Evolutionary conservation across 495 filamentous ascomycete species (phyloP).

Genomic region (Aspergillus homomorphus): DNA sequence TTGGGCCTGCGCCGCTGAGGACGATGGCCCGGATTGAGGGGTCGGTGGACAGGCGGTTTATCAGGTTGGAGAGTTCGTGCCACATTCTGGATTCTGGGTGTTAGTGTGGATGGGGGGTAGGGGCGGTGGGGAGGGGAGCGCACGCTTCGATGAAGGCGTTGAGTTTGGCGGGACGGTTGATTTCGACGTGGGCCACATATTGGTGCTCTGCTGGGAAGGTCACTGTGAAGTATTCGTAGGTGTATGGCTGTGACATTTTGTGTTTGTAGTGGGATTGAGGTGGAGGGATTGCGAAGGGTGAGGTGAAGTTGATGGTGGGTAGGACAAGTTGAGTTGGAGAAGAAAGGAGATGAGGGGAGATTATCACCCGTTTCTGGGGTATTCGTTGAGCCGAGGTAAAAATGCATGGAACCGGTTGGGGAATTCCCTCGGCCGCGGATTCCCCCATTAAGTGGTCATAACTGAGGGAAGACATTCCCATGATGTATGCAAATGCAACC

Average conservation of each 20-base stretch:
- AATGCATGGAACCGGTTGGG: no score
- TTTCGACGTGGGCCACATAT: conserved; percentile 87
- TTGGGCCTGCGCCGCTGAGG: conserved; percentile 76
- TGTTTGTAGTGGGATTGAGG: background rate
- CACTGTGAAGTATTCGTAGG: conserved; percentile 73
- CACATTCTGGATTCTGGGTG: conserved; percentile 64
- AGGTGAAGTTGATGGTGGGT: background rate
- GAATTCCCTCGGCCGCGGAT: no score
- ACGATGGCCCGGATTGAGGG: conserved; percentile 73
- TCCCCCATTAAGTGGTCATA: no score
- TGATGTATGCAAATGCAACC: no score
- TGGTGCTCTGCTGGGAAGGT: conserved; percentile 53
- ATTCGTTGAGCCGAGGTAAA: no score
- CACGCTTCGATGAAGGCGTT: conserved; percentile 83
- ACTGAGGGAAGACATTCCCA: no score
- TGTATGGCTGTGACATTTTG: conserved; percentile 23
- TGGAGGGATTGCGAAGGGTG: no score
- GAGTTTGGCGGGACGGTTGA: conserved; percentile 84
- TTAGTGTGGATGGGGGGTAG: background rate
- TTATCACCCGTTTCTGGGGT: no score
- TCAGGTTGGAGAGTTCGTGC: conserved; percentile 72
- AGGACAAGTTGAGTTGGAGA: no score
- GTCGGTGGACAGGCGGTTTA: conserved; percentile 69
- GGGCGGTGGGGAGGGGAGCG: conserved; percentile 15
- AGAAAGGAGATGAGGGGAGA: no score